phyloP scores from a whole-genome alignment of 768 basidiomycete genomes.

The Pleurotus djamor region DNA sequence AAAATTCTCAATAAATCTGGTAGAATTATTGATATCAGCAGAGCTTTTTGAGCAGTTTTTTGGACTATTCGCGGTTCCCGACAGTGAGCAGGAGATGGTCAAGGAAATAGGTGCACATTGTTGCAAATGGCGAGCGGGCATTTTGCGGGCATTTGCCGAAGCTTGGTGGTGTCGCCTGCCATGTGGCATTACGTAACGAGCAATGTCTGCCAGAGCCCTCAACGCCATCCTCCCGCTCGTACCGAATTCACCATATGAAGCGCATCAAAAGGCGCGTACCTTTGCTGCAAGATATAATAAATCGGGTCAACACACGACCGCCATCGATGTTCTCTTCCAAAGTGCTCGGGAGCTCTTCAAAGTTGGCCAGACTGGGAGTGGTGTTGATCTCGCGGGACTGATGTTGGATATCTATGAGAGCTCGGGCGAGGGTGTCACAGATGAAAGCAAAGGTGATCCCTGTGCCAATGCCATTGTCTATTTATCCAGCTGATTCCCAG shows the following conservation, averaged over 20 bases:
- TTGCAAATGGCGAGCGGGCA: too few species aligned
- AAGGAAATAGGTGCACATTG: too few species aligned
- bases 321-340: slow-evolving; percentile 92
- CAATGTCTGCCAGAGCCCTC: slow-evolving; percentile 60
- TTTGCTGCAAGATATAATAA: slow-evolving; percentile 89
- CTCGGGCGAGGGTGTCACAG: slow-evolving; percentile 68
- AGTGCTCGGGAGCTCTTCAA: slow-evolving; percentile 87
- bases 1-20: too few species aligned
- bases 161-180: background rate
- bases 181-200: slow-evolving; percentile 2
- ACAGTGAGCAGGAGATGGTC: too few species aligned
- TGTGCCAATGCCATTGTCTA: background rate
- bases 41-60: too few species aligned
- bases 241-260: slow-evolving; percentile 78
- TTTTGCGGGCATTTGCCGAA: too few species aligned
- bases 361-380: slow-evolving; percentile 84
- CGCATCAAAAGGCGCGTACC: slow-evolving; percentile 95
- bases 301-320: slow-evolving; percentile 77
- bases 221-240: slow-evolving; percentile 78
- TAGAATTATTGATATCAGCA: too few species aligned
- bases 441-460: slow-evolving; percentile 78
- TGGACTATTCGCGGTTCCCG: too few species aligned
- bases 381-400: slow-evolving; percentile 79
- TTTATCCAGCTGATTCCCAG: slow-evolving; percentile 11
- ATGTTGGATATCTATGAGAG: slow-evolving; percentile 82